Percentiles rank a stretch among this genome's conserved stretches.
phyloP scores from a whole-genome alignment of 306 rosid genomes.

The Senna tora region DNA sequence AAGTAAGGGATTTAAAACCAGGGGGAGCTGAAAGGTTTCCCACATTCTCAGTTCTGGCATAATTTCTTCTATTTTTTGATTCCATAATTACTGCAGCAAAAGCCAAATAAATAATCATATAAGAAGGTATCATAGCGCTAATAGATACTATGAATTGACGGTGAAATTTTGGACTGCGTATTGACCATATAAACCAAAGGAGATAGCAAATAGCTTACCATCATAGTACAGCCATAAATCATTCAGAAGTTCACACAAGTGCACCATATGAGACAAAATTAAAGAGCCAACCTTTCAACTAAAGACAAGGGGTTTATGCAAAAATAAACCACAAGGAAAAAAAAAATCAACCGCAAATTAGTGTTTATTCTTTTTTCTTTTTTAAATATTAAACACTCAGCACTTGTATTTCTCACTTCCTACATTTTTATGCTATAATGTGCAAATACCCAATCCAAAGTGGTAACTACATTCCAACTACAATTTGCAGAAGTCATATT shows the following conservation, averaged over 20 bases:
- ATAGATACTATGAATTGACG: slow-evolving; percentile 1
- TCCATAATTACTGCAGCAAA: slow-evolving; percentile 50
- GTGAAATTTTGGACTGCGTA: slow-evolving; percentile 20
- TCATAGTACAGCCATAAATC: background rate
- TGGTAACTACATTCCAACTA: background rate
- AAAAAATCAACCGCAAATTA: background rate
- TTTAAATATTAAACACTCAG: background rate
- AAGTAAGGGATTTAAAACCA: slow-evolving; percentile 65
- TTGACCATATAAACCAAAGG: background rate
- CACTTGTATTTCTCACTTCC: background rate
- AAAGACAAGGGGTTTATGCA: background rate
- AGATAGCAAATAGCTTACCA: slow-evolving; percentile 3
- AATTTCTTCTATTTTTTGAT: slow-evolving; percentile 24
- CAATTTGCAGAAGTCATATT: slow-evolving; percentile 5
- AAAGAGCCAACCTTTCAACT: background rate
- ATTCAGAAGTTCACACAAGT: slow-evolving; percentile 4
- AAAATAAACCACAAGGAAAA: background rate
- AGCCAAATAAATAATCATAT: slow-evolving; percentile 10
- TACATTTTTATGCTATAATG: too few relatives aligned
- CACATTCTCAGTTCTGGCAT: slow-evolving; percentile 35
- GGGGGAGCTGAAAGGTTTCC: slow-evolving; percentile 59
- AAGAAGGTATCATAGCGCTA: too few relatives aligned
- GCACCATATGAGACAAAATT: background rate
- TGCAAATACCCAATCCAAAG: slow-evolving; percentile 3
- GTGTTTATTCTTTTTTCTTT: background rate